Evolutionary conservation across 345 rosid species (phyloP), one percentile per base, ranked within the genome.

Genomic region (sweet orange (Citrus sinensis)): DNA sequence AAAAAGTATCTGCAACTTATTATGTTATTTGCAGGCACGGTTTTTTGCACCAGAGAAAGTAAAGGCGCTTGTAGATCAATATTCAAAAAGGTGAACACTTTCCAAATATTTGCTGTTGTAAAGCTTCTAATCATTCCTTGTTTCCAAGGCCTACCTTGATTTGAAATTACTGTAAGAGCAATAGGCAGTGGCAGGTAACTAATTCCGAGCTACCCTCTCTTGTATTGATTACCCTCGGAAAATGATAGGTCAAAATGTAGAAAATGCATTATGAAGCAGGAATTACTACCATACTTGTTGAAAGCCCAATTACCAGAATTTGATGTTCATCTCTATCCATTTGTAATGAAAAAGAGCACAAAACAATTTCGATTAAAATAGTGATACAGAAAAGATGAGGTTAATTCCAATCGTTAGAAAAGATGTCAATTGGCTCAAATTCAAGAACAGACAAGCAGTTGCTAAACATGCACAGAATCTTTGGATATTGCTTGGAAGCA

Each of bases 21-120:
- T 54, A 55, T 71, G 34, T 51, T 66, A 32, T 84, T 68, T 82
- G 82, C 85, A 93, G 99, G 99, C 99, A 14, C 92, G 98, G 25
- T 93, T 92, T 85, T 91, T 90, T 62, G 99, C 99, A 51, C 98
- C 97, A 1, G 91, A 91, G 86, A 92, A 87, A 80, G 98, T 91
- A 70, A 95, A 93, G 88, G 90, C 90, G 30, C 85, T 95, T 42
- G 99, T 95, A 20, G 95, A 91, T 84, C 92, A 94, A 55, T 95
- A 89, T 81, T 86, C 97, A 54, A 88, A 91, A 83, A 74, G 67
- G 35, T 89, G 86, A 95, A n/a, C 20, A 11, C 49, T 34, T 30
- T 56, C 19, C n/a, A 59, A 9, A 65, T 62, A 49, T 5, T 29
- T 2, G n/a, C 20, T 32, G 24, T 40, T 63, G 70, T 51, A 51